Base-by-base conservation (phyloP, 1,284 basidiomycete species). In the Ceratobasidium sp. region DNA sequence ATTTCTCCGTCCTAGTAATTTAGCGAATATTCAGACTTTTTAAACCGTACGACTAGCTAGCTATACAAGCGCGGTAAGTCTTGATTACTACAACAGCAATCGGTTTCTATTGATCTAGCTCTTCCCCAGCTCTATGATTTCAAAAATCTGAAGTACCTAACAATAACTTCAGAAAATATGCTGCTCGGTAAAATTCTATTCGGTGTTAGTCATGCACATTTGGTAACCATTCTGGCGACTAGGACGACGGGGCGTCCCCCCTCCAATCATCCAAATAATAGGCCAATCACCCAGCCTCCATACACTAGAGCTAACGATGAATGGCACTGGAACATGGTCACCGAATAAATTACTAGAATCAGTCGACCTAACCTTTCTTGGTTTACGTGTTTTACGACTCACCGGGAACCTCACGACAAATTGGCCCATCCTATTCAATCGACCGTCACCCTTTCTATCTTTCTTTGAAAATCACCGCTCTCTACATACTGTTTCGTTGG, bases 111-210 rank as follows among this genome's bases (percentile, higher is more conserved):
- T 63, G 3, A 63, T 20, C 20, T 9, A 20, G 13, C 39, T 18
- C 60, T 63, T 63, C 18, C 42, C 1, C 33, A 73, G 71, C 71
- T 73, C 0, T 73, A 60, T 44, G 71, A 58, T 1, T 73, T 73
- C 58, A 49, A 44, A 51, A 51, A 51, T 23, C 42, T 73, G 2
- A 18, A 73, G 12, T 44, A 44, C 23, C 18, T 73, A 23, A 13
- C 44, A 9, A 61, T 73, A 26, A 63, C n/a, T n/a, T 60, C 71
- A n/a, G 40, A 63, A 20, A 42, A 49, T 56, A 18, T 63, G 60
- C n/a, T 58, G 3, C 39, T 40, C 20, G 71, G 71, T 73, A 63
- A 61, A 20, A 39, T 13, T 63, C 4, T 26, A 9, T 28, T 28
- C 20, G 13, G 23, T 33, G 33, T 33, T 4, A 33, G 1, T 33